Base-by-base conservation (phyloP, 2,329 filamentous ascomycete genomes). In the Scopulariopsis brevicaulis region DNA sequence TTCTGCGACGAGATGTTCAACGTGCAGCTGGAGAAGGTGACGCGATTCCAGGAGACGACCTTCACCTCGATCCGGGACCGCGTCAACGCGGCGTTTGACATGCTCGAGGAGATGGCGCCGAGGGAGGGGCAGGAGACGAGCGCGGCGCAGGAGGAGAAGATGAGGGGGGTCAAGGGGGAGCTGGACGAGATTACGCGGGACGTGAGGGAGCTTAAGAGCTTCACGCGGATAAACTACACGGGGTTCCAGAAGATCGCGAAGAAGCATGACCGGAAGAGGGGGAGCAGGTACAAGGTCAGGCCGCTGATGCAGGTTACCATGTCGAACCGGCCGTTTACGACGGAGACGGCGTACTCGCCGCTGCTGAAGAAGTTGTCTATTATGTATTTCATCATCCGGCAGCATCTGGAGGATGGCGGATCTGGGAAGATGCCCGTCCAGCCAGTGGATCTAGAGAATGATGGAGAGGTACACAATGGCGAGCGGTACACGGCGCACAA, bases 171-270 rank as follows among this genome's bases (percentile, higher is more conserved):
- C 46, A 80, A 94, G 67, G 72, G 77, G 54, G 90, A 96, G 74
- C 81, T 97, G 58, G 93, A 97, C 71, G 74, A 75, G 57, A 94
- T 97, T 71, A 94, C 89, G 37, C 89, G 90, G 69, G 90, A 96
- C 72, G 86, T 95, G 67, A 93, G 87, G 70, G 89, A 96, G 76
- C 81, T 99, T 64, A 94, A 96, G 74, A 94, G 90, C 71, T 99
- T 94, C 74, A 94, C 90, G 72, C 89, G 87, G 63, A 86, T 96
- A 75, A 99, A 99, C 75, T 99, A 96, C 73, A 96, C 94, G 6
- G 94, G 91, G 54, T 96, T 97, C 73, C 81, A 96, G 68, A 99
- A 99, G 79, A 96, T 96, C 54, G 91, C 91, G 59, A 99, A 99
- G 84, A 99, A 99, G 76, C 94, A 99, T 73, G 94, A 99, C 73